Conservation (phyloP, 129 eudicot genomes). For the Arctium lappa region DNA sequence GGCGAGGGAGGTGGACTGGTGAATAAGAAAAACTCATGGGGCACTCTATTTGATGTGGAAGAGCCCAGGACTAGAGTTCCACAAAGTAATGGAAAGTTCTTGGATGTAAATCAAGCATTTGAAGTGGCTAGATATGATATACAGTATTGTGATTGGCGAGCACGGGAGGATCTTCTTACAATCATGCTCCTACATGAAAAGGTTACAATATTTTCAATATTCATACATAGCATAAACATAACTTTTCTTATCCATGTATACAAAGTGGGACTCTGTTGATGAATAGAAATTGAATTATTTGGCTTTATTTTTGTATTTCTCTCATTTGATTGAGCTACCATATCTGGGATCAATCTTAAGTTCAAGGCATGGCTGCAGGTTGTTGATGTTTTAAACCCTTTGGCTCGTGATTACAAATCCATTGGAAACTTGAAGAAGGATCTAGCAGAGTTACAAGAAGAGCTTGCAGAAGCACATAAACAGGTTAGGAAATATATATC, state of each 20-base stretch:
- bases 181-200: slow-evolving; percentile 96
- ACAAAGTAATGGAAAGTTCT: slow-evolving; percentile 69
- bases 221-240: not conserved
- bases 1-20: slow-evolving; percentile 63
- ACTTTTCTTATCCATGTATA: not conserved
- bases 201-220: slow-evolving; percentile 34
- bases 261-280: no score
- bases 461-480: slow-evolving; percentile 84
- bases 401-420: slow-evolving; percentile 95
- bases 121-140: slow-evolving; percentile 95
- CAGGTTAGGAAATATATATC: slow-evolving; percentile 44
- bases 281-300: not conserved
- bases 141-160: slow-evolving; percentile 98
- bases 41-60: slow-evolving; percentile 70
- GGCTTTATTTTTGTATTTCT: not conserved
- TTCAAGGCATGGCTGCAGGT: slow-evolving; percentile 50
- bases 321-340: not conserved
- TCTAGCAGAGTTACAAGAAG: slow-evolving; percentile 83
- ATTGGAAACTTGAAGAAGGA: slow-evolving; percentile 87
- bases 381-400: slow-evolving; percentile 92
- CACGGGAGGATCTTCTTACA: slow-evolving; percentile 89
- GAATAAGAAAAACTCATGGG: slow-evolving; percentile 71
- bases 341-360: slow-evolving; percentile 10
- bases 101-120: slow-evolving; percentile 85
- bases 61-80: slow-evolving; percentile 70